Base-by-base conservation (phyloP, 2,329 filamentous ascomycete species). In the Colletotrichum tofieldiae region DNA sequence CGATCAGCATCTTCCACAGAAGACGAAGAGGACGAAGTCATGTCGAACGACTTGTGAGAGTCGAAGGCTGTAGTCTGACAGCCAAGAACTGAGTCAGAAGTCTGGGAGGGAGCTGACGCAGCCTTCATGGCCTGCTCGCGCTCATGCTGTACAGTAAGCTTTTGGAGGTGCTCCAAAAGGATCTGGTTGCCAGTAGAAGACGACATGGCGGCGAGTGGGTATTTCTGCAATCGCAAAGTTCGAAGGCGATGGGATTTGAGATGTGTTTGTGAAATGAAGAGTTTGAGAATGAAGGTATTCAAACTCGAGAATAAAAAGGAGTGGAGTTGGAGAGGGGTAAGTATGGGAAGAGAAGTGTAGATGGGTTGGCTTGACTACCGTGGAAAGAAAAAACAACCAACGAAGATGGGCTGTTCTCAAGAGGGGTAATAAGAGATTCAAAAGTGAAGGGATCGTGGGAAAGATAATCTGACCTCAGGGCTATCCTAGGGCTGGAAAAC, bases 91-190 rank as follows among this genome's bases (percentile, higher is more conserved):
- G 35, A 37, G 16, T 26, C 58, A 7, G 51, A 37, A 20, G 55
- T 63, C 26, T 67, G 49, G 9, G 64, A 51, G 26, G 55, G 23
- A 9, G 52, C 18, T n/a, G 65, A 67, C 29, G 58, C 65, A 37
- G 58, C 51, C 43, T 43, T 56, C 20, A 60, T 39, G 14, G 58
- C 65, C 58, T 68, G 32, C 69, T 71, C 69, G 4, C 37, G 65
- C 49, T 71, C 65, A 37, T 71, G 69, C 56, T 68, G 56, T 14
- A 59, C 6, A 6, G 64, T 61, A 26, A 71, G 56, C 65, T 71
- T 58, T 32, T 63, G 65, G 6, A 71, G 69, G 1, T 55, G 69
- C 51, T 71, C 69, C 23, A 71, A 49, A 65, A 71, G 65, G 65
- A 63, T 63, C 58, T 56, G 56, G 26, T 68, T 62, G 29, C 59